Base-by-base conservation (phyloP, 768 basidiomycete genomes). In the Leccinum ochraceum region DNA sequence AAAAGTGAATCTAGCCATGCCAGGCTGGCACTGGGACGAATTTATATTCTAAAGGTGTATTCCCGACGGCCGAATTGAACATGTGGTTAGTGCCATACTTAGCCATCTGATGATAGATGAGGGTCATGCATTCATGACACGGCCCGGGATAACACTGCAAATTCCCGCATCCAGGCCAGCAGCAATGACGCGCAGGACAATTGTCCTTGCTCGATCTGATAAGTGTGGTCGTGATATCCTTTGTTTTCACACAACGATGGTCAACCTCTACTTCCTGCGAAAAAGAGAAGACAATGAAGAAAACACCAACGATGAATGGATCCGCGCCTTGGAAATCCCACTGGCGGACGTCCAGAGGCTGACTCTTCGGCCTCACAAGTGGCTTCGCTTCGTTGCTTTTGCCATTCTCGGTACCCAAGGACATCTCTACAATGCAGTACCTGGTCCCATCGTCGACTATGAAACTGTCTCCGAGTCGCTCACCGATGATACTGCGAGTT, bases 41-140 rank as follows among this genome's bases (percentile, higher is more conserved):
- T 64, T 58, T 66, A 58, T 67, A 49, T 50, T 16, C 20, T 22
- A 3, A 6, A 24, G 20, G 22, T 7, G 22, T 16, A n/a, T 20
- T 9, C 48, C 10, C 46, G n/a, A 22, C 20, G 46, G 20, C n/a
- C 48, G 24, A 49, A 30, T 30, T 30, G 30, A 24, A 13, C 48
- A 34, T 34, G 34, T 36, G 34, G 34, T 36, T 36, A 0, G 34
- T 36, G 34, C 34, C 34, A 36, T 36, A 34, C 32, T 34, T 34
- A 32, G 32, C 32, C 11, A 11, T 32, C 32, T 11, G 30, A 30
- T 10, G 28, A 30, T 30, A 30, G 30, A 30, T 30, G 28, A 9
- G 9, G 30, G 30, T 30, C 28, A 30, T 30, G 28, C 30, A 30
- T 30, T 30, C 0, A 2, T 30, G 30, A 9, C 30, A 30, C 30